These are phyloP conservation scores for Zygosaccharomyces lentus DNA, from an alignment of 805 yeast species.

Conservation along the genomic window DNA sequence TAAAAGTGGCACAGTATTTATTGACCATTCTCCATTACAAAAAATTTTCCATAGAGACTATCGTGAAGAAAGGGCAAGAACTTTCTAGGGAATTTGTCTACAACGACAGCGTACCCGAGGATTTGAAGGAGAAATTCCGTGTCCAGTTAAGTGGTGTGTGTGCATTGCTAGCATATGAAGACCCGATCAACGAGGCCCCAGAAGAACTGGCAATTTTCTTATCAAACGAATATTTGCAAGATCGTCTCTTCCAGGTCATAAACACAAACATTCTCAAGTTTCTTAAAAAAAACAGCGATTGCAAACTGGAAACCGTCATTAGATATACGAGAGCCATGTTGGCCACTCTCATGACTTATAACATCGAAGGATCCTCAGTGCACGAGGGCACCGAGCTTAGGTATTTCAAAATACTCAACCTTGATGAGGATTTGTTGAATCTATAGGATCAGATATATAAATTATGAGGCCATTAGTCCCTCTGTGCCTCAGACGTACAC, in stretches of 20 bases:
- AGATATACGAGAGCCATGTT: slow-evolving; percentile 40
- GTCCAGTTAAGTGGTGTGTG: slow-evolving; percentile 44
- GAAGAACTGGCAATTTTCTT: slow-evolving; percentile 26
- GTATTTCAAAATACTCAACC: slow-evolving; percentile 38
- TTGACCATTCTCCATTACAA: slow-evolving; percentile 17
- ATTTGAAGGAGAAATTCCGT: slow-evolving; percentile 33
- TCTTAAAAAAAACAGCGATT: slow-evolving; percentile 41
- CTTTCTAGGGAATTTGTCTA: slow-evolving; percentile 25
- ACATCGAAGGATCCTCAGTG: slow-evolving; percentile 32
- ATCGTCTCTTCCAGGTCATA: slow-evolving; percentile 30
- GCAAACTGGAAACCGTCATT: slow-evolving; percentile 43
- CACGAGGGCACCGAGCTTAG: slow-evolving; percentile 19
- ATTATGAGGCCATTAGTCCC: not conserved
- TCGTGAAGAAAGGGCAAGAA: slow-evolving; percentile 25
- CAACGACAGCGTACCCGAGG: slow-evolving; percentile 14
- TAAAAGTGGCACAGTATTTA: slow-evolving; percentile 27
- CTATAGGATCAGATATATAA: slow-evolving; percentile 11
- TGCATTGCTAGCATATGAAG: slow-evolving; percentile 48
- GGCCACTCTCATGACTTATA: slow-evolving; percentile 31
- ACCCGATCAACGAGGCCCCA: slow-evolving; percentile 42
- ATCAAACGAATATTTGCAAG: slow-evolving; percentile 28
- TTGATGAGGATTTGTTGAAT: slow-evolving; percentile 44
- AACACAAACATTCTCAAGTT: slow-evolving; percentile 40
- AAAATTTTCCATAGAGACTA: slow-evolving; percentile 14
- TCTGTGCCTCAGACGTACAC: slow-evolving; percentile 38